Evolutionary conservation across 2,329 filamentous ascomycete genomes (phyloP).

Genomic region (Acephala macrosclerotiorum): DNA sequence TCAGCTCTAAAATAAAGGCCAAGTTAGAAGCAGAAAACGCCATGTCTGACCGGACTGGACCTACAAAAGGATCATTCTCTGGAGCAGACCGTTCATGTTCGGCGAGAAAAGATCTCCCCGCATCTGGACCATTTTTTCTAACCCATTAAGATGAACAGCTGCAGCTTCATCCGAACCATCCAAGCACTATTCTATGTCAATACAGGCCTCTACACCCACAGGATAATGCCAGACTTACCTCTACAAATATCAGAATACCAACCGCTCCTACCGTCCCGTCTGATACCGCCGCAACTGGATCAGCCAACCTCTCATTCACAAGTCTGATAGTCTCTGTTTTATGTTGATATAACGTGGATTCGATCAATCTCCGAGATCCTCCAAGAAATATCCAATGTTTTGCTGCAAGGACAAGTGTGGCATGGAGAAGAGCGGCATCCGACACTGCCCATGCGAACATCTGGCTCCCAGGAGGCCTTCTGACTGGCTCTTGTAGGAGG

Average conservation of each 20-base stretch:
- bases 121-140: constrained; percentile 7
- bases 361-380: constrained; percentile 1
- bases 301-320: constrained; percentile 22
- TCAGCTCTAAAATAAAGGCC: background rate
- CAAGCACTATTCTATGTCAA: background rate
- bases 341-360: constrained; percentile 17
- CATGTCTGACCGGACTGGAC: background rate
- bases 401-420: constrained; percentile 19
- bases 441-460: constrained; percentile 14
- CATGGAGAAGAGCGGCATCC: constrained; percentile 19
- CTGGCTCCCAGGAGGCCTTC: background rate
- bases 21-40: background rate
- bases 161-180: constrained; percentile 5
- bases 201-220: background rate
- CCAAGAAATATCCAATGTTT: constrained; percentile 17
- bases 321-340: constrained; percentile 25
- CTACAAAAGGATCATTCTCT: constrained; percentile 6
- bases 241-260: constrained; percentile 18
- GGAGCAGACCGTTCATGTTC: background rate
- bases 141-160: constrained; percentile 7
- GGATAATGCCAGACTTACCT: constrained; percentile 8
- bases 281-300: constrained; percentile 4
- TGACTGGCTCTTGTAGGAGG: constrained; percentile 7
- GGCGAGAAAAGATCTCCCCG: constrained; percentile 7
- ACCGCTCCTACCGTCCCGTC: constrained; percentile 25